Evolutionary conservation across 345 rosid genomes (phyloP).

Genomic region (Eucalyptus erythrocorys): DNA sequence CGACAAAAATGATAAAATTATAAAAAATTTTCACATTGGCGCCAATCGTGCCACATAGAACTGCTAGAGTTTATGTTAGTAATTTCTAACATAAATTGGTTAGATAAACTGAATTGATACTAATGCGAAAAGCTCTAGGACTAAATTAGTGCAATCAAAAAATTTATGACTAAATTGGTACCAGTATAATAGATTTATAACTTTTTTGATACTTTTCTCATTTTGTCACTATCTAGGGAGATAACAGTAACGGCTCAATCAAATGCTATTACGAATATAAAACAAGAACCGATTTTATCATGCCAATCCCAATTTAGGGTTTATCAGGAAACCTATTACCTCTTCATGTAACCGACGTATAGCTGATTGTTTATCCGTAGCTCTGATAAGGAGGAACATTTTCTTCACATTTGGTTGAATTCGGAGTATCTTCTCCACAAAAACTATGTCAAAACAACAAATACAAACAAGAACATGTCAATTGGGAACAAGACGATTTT

Average conservation of each 20-base stretch:
- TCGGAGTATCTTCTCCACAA: neutral
- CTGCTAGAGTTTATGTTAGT: no score
- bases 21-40: rapidly evolving
- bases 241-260: neutral
- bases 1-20: no score
- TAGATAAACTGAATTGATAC: no score
- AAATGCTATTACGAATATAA: neutral
- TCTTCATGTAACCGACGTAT: neutral
- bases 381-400: neutral
- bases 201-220: no score
- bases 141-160: no score
- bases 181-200: no score
- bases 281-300: neutral
- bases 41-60: rapidly evolving
- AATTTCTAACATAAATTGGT: no score
- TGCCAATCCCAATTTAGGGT: neutral
- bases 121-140: no score
- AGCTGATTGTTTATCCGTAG: neutral
- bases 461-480: neutral
- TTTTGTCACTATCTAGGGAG: neutral
- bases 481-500: neutral
- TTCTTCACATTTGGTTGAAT: neutral
- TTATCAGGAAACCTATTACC: neutral
- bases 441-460: neutral
- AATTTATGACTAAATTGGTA: no score